A percentile compares a stretch with the other conserved stretches of the same genome.
These are phyloP conservation scores for Poterioochromonas sp. DNA, from an alignment of 352 stramenopile species.

Conservation along the genomic window DNA sequence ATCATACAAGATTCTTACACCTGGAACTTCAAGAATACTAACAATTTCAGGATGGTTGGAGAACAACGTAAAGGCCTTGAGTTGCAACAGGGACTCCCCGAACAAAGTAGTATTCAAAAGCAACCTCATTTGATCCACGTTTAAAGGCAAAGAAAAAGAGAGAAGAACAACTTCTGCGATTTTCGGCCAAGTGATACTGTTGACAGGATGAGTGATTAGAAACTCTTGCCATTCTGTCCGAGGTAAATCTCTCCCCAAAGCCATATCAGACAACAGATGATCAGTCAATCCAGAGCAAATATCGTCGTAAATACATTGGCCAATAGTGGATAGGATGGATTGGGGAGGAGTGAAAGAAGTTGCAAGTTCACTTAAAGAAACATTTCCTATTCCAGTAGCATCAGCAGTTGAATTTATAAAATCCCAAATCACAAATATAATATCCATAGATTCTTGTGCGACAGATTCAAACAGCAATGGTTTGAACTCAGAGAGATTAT, in stretches of 20 bases:
- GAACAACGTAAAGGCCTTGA: not conserved
- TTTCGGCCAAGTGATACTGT: conserved; percentile 7
- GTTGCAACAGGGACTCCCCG: not conserved
- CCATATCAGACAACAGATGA: not conserved
- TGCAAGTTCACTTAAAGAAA: not conserved
- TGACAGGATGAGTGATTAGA: not conserved
- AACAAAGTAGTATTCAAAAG: not conserved
- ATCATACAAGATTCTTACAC: too few relatives aligned
- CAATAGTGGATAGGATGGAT: not conserved
- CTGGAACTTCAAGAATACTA: not conserved
- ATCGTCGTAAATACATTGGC: not conserved
- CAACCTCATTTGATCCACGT: not conserved
- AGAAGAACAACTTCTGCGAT: not conserved
- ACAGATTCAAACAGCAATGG: not conserved
- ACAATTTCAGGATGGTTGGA: not conserved
- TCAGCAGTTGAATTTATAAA: not conserved
- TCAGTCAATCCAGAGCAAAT: not conserved
- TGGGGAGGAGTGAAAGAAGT: not conserved
- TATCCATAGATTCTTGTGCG: not conserved
- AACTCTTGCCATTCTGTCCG: not conserved
- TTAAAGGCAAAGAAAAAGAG: not conserved
- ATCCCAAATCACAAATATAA: not conserved
- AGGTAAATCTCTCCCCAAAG: not conserved
- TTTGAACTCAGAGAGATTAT: not conserved
- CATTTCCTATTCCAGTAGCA: not conserved